phyloP scores from a whole-genome alignment of 2,329 filamentous ascomycete genomes.

The Cytospora schulzeri region DNA sequence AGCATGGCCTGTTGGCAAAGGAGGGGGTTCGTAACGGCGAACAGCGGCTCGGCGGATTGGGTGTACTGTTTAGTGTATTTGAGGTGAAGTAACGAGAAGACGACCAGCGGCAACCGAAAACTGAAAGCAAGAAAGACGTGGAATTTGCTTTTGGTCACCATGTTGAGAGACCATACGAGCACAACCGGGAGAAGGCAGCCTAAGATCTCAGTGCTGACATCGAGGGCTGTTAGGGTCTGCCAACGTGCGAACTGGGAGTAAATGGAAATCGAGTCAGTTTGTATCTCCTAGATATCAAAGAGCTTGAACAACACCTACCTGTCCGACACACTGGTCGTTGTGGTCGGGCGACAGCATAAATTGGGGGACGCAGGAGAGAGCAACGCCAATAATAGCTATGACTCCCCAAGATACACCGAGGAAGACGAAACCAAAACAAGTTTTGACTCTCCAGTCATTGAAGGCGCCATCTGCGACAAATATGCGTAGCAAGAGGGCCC shows the following conservation, averaged over 20 bases:
- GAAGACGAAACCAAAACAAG: slow-evolving; percentile 24
- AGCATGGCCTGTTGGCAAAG: slow-evolving; percentile 29
- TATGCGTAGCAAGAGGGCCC: slow-evolving; percentile 28
- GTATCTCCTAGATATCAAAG: too few species aligned
- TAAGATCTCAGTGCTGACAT: slow-evolving; percentile 28
- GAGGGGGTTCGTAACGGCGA: slow-evolving; percentile 26
- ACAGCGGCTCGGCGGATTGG: slow-evolving; percentile 24
- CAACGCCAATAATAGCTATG: slow-evolving; percentile 10
- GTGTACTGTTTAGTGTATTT: slow-evolving; percentile 19
- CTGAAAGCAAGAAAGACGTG: slow-evolving; percentile 30
- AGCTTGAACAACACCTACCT: not conserved
- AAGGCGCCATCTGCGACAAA: slow-evolving; percentile 18
- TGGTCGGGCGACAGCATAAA: not conserved
- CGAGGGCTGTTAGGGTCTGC: slow-evolving; percentile 20
- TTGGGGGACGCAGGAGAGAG: not conserved
- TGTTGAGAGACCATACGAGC: slow-evolving; percentile 28
- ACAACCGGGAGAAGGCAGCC: slow-evolving; percentile 26
- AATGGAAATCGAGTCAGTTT: not conserved
- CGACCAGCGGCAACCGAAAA: slow-evolving; percentile 29
- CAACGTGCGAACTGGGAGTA: slow-evolving; percentile 17
- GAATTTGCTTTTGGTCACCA: slow-evolving; percentile 25
- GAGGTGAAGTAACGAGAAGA: slow-evolving; percentile 24
- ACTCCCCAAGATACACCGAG: slow-evolving; percentile 26
- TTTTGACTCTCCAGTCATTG: slow-evolving; percentile 23
- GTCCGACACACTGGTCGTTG: not conserved